Conservation (phyloP, 75 land plant genomes). For the Gnetum montanum region DNA sequence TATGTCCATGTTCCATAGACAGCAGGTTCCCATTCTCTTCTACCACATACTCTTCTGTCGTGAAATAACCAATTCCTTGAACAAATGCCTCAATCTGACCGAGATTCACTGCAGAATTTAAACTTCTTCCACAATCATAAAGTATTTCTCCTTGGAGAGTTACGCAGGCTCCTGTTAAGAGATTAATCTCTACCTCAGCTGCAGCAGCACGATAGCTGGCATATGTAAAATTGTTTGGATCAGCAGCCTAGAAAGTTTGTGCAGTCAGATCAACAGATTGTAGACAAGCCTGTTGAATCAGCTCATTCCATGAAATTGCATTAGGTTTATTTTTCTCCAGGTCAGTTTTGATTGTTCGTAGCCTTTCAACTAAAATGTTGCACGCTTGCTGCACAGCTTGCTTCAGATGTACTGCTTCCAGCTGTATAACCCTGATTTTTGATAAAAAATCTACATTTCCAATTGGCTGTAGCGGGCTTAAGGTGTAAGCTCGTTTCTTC, state of each 20-base stretch:
- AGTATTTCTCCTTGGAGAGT: conserved; percentile 60
- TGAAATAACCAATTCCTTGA: conserved; percentile 85
- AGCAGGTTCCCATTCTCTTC: conserved; percentile 44
- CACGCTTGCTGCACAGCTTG: conserved; percentile 67
- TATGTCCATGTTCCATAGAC: conserved; percentile 84
- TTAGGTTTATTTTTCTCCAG: conserved; percentile 20
- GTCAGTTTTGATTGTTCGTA: conserved; percentile 38
- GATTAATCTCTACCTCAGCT: conserved; percentile 84
- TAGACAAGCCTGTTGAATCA: conserved; percentile 36
- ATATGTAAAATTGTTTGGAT: conserved; percentile 24
- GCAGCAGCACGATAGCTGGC: conserved; percentile 85
- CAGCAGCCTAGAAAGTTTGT: conserved; percentile 51
- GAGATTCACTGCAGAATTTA: conserved; percentile 92
- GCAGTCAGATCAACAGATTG: conserved; percentile 48
- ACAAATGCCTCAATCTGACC: conserved; percentile 97
- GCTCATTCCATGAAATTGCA: conserved; percentile 49
- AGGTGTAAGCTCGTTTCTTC: conserved; percentile 64
- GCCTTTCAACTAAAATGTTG: conserved; percentile 62
- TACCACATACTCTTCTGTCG: conserved; percentile 51
- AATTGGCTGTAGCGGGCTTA: conserved; percentile 35
- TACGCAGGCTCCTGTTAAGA: conserved; percentile 69
- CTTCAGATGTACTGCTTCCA: conserved; percentile 65
- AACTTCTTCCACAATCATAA: conserved; percentile 82
- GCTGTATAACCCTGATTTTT: conserved; percentile 62
- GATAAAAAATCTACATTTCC: conserved; percentile 26